phyloP scores from a whole-genome alignment of 108 stramenopile genomes.

The Epithemia pelagica region DNA sequence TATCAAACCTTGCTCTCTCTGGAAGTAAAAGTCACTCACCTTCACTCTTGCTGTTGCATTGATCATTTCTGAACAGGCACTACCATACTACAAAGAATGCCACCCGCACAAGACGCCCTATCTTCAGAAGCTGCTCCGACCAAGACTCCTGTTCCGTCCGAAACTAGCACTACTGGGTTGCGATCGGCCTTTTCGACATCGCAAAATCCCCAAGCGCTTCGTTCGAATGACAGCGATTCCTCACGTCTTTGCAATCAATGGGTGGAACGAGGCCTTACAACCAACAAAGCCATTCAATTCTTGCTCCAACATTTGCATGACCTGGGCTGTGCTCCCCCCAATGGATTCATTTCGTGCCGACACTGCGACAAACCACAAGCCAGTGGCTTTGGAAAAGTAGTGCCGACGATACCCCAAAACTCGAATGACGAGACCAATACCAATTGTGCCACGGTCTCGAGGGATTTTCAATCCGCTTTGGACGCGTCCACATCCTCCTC shows the following conservation, averaged over 20 bases:
- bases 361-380: slow-evolving; percentile 68
- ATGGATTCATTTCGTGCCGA: slow-evolving; percentile 65
- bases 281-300: slow-evolving; percentile 75
- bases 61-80: too few species aligned
- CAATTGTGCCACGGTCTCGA: slow-evolving; percentile 18
- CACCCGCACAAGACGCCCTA: too few species aligned
- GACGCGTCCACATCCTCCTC: slow-evolving; percentile 35
- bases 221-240: too few species aligned
- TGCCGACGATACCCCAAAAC: slow-evolving; percentile 34
- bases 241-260: slow-evolving; percentile 47
- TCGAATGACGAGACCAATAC: slow-evolving; percentile 15
- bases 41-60: too few species aligned
- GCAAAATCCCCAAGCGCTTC: too few species aligned
- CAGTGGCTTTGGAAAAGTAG: slow-evolving; percentile 77
- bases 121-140: too few species aligned
- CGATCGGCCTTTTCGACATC: too few species aligned
- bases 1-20: too few species aligned
- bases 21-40: too few species aligned
- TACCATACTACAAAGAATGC: too few species aligned
- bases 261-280: slow-evolving; percentile 48
- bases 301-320: slow-evolving; percentile 52
- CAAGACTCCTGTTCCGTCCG: too few species aligned
- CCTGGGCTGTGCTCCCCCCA: slow-evolving; percentile 73
- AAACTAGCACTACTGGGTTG: too few species aligned
- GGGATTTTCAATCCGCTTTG: slow-evolving; percentile 24